These are phyloP conservation scores for Lolium multiflorum DNA, from an alignment of 176 grass and related monocot species.

Conservation along the genomic window DNA sequence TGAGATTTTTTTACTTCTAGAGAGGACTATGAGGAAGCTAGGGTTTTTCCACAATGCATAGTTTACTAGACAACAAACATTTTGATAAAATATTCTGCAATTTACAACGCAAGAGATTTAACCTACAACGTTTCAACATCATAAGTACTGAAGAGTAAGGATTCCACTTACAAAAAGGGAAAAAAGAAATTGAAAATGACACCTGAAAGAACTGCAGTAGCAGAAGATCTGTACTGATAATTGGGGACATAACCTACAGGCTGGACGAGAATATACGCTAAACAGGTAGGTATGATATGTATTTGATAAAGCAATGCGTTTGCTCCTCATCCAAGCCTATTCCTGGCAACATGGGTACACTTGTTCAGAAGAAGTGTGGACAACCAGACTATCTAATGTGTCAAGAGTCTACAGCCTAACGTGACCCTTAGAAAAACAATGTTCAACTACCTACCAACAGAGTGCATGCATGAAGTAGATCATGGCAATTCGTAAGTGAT, in stretches of 20 bases:
- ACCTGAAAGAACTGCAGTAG: no score
- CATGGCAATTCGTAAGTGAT: not conserved
- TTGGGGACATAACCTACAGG: not conserved
- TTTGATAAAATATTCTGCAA: not conserved
- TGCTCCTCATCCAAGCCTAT: no score
- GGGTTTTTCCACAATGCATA: no score
- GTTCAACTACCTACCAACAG: not conserved
- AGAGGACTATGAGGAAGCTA: not conserved
- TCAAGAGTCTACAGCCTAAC: not conserved
- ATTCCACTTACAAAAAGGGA: no score
- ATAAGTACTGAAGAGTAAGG: not conserved
- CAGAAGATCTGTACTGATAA: not conserved
- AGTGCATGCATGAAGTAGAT: conserved; percentile 3
- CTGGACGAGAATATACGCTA: not conserved
- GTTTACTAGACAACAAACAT: no score
- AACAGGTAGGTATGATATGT: not conserved
- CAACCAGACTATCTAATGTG: not conserved
- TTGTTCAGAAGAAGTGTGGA: not conserved
- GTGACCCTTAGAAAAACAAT: not conserved
- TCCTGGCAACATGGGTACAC: no score
- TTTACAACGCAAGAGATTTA: not conserved
- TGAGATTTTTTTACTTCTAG: not conserved
- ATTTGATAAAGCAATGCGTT: not conserved
- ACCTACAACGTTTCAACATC: not conserved
- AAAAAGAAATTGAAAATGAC: no score